Evolutionary conservation across 441 rosid genomes (phyloP).

Genomic region (Bocquillonia castaneifolia): DNA sequence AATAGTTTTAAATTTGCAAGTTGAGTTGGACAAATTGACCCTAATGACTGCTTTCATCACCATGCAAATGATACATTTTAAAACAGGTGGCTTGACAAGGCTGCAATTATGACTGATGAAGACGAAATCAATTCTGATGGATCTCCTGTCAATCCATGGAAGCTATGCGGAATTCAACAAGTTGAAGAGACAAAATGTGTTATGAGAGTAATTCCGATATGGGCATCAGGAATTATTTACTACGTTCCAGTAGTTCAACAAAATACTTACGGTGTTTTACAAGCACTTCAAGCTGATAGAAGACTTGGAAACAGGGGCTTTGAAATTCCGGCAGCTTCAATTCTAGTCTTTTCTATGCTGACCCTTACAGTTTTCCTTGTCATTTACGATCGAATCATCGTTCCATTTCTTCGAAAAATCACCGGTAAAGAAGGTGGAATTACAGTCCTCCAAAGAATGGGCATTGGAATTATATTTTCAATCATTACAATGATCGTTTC

Average conservation of each 20-base stretch:
- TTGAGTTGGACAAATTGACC: no score
- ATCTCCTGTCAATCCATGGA: conserved; percentile 31
- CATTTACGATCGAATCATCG: conserved; percentile 31
- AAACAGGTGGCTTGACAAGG: conserved; percentile 46
- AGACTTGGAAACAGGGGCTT: conserved; percentile 22
- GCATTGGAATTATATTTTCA: conserved; percentile 33
- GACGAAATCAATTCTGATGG: conserved; percentile 29
- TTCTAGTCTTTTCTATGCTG: conserved; percentile 27
- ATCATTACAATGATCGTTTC: conserved; percentile 28
- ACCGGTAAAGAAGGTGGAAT: conserved; percentile 29
- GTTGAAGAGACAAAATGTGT: conserved; percentile 51
- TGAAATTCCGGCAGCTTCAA: conserved; percentile 34
- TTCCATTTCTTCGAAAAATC: conserved; percentile 24
- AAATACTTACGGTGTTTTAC: conserved; percentile 43
- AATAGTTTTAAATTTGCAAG: no score
- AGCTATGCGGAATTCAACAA: conserved; percentile 37
- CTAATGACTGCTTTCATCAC: no score
- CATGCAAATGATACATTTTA: no score
- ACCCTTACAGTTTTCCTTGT: conserved; percentile 34
- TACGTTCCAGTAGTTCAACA: conserved; percentile 39
- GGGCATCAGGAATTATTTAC: conserved; percentile 43
- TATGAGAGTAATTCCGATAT: conserved; percentile 40
- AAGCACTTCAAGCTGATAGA: conserved; percentile 49
- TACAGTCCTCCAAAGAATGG: conserved; percentile 36
- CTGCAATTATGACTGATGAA: conserved; percentile 32